Conservation (phyloP, 306 rosid species). For the Rubus parviflorus region DNA sequence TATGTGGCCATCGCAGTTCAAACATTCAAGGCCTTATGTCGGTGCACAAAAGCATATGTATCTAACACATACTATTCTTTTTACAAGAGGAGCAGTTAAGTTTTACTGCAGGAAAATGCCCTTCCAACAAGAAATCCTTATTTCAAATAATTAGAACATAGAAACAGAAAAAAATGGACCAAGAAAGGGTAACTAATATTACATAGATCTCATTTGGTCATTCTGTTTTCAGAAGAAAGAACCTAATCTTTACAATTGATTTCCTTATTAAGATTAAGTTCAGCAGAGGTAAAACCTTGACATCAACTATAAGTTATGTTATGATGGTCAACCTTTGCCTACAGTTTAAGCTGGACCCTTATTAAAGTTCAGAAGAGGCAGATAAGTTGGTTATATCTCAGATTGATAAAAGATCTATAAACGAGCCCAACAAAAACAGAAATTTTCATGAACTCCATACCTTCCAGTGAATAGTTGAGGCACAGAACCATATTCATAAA, state of each 20-base stretch:
- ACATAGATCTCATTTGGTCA: not conserved
- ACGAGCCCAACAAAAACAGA: conserved; percentile 16
- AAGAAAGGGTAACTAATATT: not conserved
- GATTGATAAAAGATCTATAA: conserved; percentile 21
- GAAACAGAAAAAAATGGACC: not conserved
- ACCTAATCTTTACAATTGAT: not conserved
- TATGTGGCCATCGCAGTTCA: not conserved
- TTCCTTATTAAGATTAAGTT: not conserved
- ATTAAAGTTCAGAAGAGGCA: conserved; percentile 2
- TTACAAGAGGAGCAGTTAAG: too few species aligned
- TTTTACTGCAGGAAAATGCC: not conserved
- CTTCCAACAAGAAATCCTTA: not conserved
- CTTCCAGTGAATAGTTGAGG: conserved; percentile 39
- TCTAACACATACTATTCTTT: not conserved
- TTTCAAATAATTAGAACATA: not conserved
- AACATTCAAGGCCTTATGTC: not conserved
- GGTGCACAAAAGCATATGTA: not conserved
- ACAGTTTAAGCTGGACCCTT: conserved; percentile 27
- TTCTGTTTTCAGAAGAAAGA: not conserved
- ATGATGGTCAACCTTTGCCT: conserved; percentile 15
- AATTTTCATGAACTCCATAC: conserved; percentile 38
- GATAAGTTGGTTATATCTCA: conserved; percentile 17
- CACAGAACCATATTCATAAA: conserved; percentile 35
- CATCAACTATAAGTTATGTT: not conserved
- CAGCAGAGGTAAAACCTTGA: not conserved